Conservation (phyloP, 1,284 basidiomycete genomes). For the Sphaerobolus stellatus region DNA sequence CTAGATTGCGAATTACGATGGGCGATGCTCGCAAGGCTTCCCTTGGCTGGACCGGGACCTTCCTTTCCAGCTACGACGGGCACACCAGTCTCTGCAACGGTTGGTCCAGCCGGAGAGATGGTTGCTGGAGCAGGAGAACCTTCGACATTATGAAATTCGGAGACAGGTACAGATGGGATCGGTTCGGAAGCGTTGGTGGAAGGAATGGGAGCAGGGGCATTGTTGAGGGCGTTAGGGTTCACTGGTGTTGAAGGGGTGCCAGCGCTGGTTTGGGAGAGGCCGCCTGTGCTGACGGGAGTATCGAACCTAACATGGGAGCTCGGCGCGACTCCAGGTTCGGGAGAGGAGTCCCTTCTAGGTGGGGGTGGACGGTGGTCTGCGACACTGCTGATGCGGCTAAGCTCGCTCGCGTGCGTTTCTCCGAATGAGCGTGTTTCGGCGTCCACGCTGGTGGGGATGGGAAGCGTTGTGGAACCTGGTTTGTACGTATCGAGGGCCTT, state of each 20-base stretch:
- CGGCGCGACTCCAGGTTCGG: neutral
- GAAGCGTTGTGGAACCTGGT: conserved; percentile 59
- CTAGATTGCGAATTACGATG: neutral
- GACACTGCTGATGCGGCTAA: conserved; percentile 50
- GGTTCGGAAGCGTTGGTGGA: conserved; percentile 20
- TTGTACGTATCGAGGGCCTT: conserved; percentile 72
- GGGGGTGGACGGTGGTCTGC: conserved; percentile 43
- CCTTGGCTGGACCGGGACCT: conserved; percentile 65
- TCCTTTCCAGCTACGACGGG: conserved; percentile 48
- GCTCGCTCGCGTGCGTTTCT: conserved; percentile 72
- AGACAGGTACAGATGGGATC: too few relatives aligned
- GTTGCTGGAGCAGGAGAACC: conserved; percentile 27
- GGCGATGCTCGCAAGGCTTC: conserved; percentile 25
- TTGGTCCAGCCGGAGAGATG: conserved; percentile 46
- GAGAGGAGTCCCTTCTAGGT: conserved; percentile 27
- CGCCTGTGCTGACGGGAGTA: conserved; percentile 13
- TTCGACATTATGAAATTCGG: too few relatives aligned
- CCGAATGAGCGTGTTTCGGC: conserved; percentile 75
- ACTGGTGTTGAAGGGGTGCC: conserved; percentile 42
- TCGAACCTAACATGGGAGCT: neutral
- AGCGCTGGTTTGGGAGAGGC: conserved; percentile 2
- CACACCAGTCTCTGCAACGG: conserved; percentile 61
- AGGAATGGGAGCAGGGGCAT: conserved; percentile 54
- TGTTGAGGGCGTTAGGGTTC: conserved; percentile 54
- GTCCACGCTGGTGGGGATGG: conserved; percentile 38